phyloP scores from a whole-genome alignment of 768 basidiomycete genomes.

The Xerocomus brunneocitrinus region DNA sequence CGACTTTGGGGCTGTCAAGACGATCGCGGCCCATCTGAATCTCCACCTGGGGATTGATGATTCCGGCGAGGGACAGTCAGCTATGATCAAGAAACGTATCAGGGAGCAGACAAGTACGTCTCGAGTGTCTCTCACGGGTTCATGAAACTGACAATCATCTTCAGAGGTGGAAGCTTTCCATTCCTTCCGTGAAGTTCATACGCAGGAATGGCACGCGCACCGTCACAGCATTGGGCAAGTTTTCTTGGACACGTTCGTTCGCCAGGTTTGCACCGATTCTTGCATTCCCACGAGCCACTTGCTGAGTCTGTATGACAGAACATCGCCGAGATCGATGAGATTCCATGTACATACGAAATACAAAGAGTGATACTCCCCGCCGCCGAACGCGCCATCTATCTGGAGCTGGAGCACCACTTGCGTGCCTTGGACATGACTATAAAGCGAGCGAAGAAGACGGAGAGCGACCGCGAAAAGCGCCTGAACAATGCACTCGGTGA shows the following conservation, averaged over 20 bases:
- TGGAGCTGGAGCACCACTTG: constrained; percentile 90
- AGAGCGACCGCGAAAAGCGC: constrained; percentile 85
- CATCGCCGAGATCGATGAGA: constrained; percentile 95
- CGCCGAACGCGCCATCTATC: constrained; percentile 90
- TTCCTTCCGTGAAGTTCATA: constrained; percentile 93
- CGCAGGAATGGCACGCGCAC: constrained; percentile 87
- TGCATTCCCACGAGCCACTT: constrained; percentile 2
- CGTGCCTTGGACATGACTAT: constrained; percentile 84
- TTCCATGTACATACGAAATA: constrained; percentile 66
- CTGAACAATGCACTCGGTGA: constrained; percentile 83
- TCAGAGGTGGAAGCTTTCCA: constrained; percentile 89
- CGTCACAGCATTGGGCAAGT: constrained; percentile 77
- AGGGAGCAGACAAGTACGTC: constrained; percentile 76
- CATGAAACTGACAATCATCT: constrained; percentile 15
- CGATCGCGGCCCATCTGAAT: constrained; percentile 82
- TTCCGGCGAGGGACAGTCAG: constrained; percentile 73
- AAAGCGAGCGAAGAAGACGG: constrained; percentile 58
- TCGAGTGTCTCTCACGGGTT: neutral
- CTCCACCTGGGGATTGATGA: constrained; percentile 93
- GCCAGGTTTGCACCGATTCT: constrained; percentile 54
- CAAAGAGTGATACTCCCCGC: constrained; percentile 75
- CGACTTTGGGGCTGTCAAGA: constrained; percentile 87
- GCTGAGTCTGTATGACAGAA: constrained; percentile 48
- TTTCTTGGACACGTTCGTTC: constrained; percentile 78
- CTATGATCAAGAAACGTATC: constrained; percentile 73